Evolutionary conservation across 768 basidiomycete species (phyloP).

Genomic region (Mycena haematopus): DNA sequence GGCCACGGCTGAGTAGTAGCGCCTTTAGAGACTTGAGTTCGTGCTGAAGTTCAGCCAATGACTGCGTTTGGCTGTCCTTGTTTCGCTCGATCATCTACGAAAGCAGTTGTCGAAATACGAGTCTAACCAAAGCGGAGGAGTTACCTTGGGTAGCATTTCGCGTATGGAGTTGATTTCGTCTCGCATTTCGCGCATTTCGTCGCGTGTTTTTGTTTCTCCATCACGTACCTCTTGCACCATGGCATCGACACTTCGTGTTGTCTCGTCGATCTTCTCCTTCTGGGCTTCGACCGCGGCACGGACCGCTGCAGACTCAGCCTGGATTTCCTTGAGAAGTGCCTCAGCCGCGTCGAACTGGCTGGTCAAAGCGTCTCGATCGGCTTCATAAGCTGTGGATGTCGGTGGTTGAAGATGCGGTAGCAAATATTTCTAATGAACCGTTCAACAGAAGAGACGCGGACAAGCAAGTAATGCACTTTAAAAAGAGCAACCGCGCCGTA

Average conservation of each 20-base stretch:
- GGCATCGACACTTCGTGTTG: slow-evolving; percentile 72
- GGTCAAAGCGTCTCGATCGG: slow-evolving; percentile 81
- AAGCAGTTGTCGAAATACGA: slow-evolving; percentile 7
- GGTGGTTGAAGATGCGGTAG: slow-evolving; percentile 92
- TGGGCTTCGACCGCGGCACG: slow-evolving; percentile 79
- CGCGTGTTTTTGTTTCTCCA: slow-evolving; percentile 77
- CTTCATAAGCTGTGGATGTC: slow-evolving; percentile 85
- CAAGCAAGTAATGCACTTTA: slow-evolving; percentile 52
- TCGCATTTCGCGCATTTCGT: slow-evolving; percentile 90
- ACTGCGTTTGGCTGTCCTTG: slow-evolving; percentile 83
- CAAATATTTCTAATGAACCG: slow-evolving; percentile 77
- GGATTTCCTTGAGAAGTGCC: slow-evolving; percentile 79
- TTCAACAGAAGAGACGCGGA: slow-evolving; percentile 9
- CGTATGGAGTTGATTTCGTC: slow-evolving; percentile 90
- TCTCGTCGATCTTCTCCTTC: slow-evolving; percentile 71
- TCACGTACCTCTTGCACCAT: slow-evolving; percentile 79
- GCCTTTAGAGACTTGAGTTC: slow-evolving; percentile 96
- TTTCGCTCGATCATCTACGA: slow-evolving; percentile 93
- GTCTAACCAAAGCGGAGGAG: slow-evolving; percentile 27
- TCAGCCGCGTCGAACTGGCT: slow-evolving; percentile 93
- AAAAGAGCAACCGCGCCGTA: slow-evolving; percentile 85
- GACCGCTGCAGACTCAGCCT: slow-evolving; percentile 76
- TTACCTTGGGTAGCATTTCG: slow-evolving; percentile 92
- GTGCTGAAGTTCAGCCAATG: slow-evolving; percentile 86
- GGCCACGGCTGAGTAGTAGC: slow-evolving; percentile 77